phyloP scores from a whole-genome alignment of 441 rosid genomes.

The Euphorbia corollata region DNA sequence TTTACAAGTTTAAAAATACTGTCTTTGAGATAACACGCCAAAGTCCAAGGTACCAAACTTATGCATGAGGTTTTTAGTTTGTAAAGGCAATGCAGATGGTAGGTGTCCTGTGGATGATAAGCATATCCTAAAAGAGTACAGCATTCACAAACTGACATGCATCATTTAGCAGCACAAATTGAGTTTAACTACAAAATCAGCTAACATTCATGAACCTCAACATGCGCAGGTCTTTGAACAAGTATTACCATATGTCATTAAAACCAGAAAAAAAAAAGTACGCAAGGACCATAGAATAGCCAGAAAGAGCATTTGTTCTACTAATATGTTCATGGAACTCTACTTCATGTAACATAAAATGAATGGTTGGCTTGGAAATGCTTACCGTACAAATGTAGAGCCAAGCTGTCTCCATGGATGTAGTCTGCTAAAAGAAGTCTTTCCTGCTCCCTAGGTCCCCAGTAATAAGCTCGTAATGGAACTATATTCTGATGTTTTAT shows the following conservation, averaged over 20 bases:
- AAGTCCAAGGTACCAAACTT: background rate
- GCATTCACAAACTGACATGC: background rate
- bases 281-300: conserved; percentile 9
- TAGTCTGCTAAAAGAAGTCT: conserved; percentile 84
- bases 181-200: background rate
- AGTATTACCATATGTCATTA: background rate
- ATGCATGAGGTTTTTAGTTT: background rate
- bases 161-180: background rate
- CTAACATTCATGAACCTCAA: conserved; percentile 2
- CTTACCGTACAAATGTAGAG: conserved; percentile 86
- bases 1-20: background rate
- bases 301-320: background rate
- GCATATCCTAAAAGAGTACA: background rate
- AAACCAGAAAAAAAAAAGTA: background rate
- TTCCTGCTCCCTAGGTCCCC: conserved; percentile 97
- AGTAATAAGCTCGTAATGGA: conserved; percentile 78
- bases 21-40: background rate
- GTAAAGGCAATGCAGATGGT: background rate
- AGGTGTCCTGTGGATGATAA: background rate
- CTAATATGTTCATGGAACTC: background rate
- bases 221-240: background rate
- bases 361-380: conserved; percentile 7
- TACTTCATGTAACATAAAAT: background rate
- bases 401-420: conserved; percentile 78
- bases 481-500: conserved; percentile 68